Conservation (phyloP, 2,329 filamentous ascomycete species). For the Pseudogymnoascus sp. region DNA sequence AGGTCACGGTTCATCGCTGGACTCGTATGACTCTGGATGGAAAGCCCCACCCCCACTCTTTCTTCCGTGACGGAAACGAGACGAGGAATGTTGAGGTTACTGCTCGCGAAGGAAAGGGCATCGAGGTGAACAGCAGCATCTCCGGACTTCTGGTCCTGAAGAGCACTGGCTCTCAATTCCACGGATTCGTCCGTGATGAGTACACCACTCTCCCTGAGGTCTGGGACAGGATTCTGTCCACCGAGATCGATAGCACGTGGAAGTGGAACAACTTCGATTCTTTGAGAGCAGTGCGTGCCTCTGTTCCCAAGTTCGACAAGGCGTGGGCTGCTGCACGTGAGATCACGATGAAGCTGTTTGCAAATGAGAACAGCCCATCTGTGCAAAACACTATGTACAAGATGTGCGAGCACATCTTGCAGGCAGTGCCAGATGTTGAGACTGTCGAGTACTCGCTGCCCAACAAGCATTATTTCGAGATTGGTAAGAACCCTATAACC, state of each 20-base stretch:
- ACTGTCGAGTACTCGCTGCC: constrained; percentile 76
- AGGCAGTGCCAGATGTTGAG: constrained; percentile 60
- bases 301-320: constrained; percentile 61
- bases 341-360: constrained; percentile 88
- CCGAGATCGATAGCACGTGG: constrained; percentile 83
- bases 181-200: constrained; percentile 87
- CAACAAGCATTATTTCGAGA: constrained; percentile 98
- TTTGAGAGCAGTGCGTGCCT: constrained; percentile 57
- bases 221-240: constrained; percentile 92
- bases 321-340: constrained; percentile 70
- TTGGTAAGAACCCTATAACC: constrained; percentile 50
- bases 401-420: constrained; percentile 85
- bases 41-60: constrained; percentile 88
- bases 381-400: constrained; percentile 99
- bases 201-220: constrained; percentile 86
- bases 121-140: constrained; percentile 70
- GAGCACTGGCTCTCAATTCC: constrained; percentile 92
- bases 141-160: constrained; percentile 82
- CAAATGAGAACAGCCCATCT: constrained; percentile 80
- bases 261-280: constrained; percentile 66
- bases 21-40: constrained; percentile 80
- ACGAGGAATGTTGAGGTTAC: constrained; percentile 73
- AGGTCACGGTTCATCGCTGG: constrained; percentile 82
- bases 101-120: constrained; percentile 58
- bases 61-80: constrained; percentile 83